Base-by-base conservation (phyloP, 2,329 filamentous ascomycete species). In the Trichoderma cornu-damae region DNA sequence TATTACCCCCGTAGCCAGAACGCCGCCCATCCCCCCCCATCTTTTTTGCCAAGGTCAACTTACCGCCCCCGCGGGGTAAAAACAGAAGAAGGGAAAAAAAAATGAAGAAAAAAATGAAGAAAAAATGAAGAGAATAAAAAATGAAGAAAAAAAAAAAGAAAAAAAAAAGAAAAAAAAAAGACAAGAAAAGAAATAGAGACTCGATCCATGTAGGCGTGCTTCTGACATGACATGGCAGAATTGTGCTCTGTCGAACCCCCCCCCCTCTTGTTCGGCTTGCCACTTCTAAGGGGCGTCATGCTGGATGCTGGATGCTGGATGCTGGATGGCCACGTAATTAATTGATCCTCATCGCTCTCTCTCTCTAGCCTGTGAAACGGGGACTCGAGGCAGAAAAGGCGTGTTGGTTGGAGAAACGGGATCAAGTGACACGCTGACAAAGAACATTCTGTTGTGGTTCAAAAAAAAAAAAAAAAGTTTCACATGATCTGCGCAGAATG, bases 401-500 rank as follows among this genome's bases (percentile, higher is more conserved):
- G n/a, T 22, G 38, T 42, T 18, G 16, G 37, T 11, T 22, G 40
- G 9, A 22, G 40, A 44, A 14, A 44, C 14, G 16, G n/a, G 16
- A 34, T 54, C 51, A 47, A 54, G 51, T 54, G 51, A 54, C 40
- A n/a, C 12, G 51, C 18, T 43, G 50, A 53, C 50, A 44, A 53
- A 53, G 30, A 8, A 8, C 9, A 22, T n/a, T n/a, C n/a, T n/a
- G 26, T 8, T 4, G 26, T 28, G 12, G 34, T n/a, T 16, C 28
- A 42, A 22, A 30, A 30, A n/a, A 9, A 1, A 35, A 46, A 18
- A 30, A 26, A 34, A 22, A 22, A 22, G 42, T n/a, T n/a, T n/a
- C 51, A 54, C 51, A 54, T 54, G 51, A 54, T 42, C 16, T 18
- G 40, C 22, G 42, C 42, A 18, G 7, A 22, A 38, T 37, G 51